Evolutionary conservation across 2,329 filamentous ascomycete species (phyloP).

Genomic region (Aureobasidium melanogenum): DNA sequence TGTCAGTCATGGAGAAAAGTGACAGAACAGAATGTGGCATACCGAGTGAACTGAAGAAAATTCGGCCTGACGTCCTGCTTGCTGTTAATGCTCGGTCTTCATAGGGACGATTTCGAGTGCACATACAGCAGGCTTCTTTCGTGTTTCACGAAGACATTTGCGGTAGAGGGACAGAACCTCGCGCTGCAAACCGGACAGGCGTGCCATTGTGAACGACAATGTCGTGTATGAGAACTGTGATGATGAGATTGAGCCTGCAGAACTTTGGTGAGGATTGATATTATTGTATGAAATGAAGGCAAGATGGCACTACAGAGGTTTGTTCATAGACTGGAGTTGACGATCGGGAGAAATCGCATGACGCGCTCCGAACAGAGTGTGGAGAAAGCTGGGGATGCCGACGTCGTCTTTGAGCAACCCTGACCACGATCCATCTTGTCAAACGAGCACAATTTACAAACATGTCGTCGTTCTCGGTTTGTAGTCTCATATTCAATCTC

Average conservation of each 20-base stretch:
- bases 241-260: neutral
- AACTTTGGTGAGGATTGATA: neutral
- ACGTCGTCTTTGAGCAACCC: neutral
- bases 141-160: slow-evolving; percentile 70
- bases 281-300: neutral
- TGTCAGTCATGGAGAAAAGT: neutral
- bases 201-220: slow-evolving; percentile 24
- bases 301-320: neutral
- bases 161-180: slow-evolving; percentile 84
- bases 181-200: slow-evolving; percentile 78
- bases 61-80: slow-evolving; percentile 18
- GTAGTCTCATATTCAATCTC: neutral
- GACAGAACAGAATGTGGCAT: neutral
- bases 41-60: slow-evolving; percentile 24
- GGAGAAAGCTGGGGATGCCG: slow-evolving; percentile 1
- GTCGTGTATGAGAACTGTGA: neutral
- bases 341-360: neutral
- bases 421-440: neutral
- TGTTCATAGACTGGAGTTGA: neutral
- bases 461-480: slow-evolving; percentile 14
- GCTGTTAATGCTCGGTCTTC: neutral
- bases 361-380: neutral
- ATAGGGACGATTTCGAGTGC: neutral
- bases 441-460: neutral
- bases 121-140: slow-evolving; percentile 67